phyloP scores from a whole-genome alignment of 78 protist genomes.

The Dictyostelium capitatum region DNA sequence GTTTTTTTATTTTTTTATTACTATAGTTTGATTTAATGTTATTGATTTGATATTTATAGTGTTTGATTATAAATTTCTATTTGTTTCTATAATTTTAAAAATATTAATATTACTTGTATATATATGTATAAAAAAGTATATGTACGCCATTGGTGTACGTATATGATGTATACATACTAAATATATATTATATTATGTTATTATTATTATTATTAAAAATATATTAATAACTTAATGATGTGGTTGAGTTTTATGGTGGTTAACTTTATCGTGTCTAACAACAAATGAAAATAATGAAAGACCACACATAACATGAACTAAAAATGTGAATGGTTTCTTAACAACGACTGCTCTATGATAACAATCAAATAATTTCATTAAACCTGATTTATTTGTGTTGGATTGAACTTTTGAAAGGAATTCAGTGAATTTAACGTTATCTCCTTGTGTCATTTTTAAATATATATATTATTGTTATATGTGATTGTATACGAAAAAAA shows the following conservation, averaged over 20 bases:
- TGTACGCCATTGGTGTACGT: too few species aligned
- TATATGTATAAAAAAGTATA: too few species aligned
- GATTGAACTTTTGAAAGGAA: neutral
- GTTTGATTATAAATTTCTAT: too few species aligned
- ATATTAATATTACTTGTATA: too few species aligned
- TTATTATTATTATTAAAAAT: neutral
- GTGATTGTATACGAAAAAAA: neutral
- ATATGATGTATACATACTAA: too few species aligned
- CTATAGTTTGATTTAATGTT: too few species aligned
- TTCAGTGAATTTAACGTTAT: slow-evolving; percentile 22
- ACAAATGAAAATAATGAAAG: slow-evolving; percentile 27
- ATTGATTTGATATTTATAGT: too few species aligned
- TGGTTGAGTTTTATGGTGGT: slow-evolving; percentile 70
- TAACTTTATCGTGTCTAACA: slow-evolving; percentile 37
- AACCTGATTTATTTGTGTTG: slow-evolving; percentile 21
- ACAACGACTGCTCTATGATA: slow-evolving; percentile 29
- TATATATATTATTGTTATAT: neutral
- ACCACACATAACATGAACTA: slow-evolving; percentile 49
- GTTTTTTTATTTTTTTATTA: too few species aligned
- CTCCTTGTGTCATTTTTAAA: neutral
- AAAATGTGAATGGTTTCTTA: neutral
- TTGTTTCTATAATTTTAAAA: too few species aligned
- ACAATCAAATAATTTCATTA: neutral
- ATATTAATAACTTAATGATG: slow-evolving; percentile 48
- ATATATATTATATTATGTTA: neutral